Base-by-base conservation (phyloP, 257 asterid species). In the Anisodus tanguticus region DNA sequence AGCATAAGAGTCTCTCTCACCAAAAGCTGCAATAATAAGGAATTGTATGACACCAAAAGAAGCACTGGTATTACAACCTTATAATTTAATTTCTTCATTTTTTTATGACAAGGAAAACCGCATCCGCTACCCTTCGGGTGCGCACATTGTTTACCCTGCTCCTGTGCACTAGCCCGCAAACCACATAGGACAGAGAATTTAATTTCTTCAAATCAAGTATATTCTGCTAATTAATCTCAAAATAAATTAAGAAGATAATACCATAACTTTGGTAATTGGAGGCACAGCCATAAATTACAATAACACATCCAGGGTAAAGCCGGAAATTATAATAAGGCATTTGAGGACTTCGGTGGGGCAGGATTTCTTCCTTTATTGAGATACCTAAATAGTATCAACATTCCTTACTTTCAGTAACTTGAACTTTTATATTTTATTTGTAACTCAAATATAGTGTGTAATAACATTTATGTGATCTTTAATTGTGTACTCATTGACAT, bases 351-450 rank as follows among this genome's bases (percentile, higher is more conserved):
- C 31, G 15, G 7, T 3, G 0, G 53, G 77, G 77, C 7, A 69
- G 53, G 35, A n/a, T 39, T 69, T 69, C 31, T 69, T 39, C 15
- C 26, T 16, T 69, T 39, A 69, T 39, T 69, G 26, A 39, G 77
- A 69, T 69, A 69, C 26, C 43, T 15, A 37, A 69, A 39, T 69
- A 69, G 77, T 16, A 69, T 69, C 77, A 39, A 37, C 22, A 68
- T 69, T 39, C 43, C 53, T 68, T 69, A 39, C 53, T 39, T 70
- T 41, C 78, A 70, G 78, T 54, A 70, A 41, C 78, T 70, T 70
- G 13, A 8, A 41, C 15, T 41, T 70, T 69, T 70, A 70, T 9
- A 70, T 41, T 16, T 41, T 69, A 39, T 41, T 16, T 8, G 41
- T 41, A 70, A 70, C 4, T 41, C 55, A 70, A 70, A 4, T 16